Evolutionary conservation across 2,329 filamentous ascomycete species (phyloP).

Genomic region (Chalara sp.): DNA sequence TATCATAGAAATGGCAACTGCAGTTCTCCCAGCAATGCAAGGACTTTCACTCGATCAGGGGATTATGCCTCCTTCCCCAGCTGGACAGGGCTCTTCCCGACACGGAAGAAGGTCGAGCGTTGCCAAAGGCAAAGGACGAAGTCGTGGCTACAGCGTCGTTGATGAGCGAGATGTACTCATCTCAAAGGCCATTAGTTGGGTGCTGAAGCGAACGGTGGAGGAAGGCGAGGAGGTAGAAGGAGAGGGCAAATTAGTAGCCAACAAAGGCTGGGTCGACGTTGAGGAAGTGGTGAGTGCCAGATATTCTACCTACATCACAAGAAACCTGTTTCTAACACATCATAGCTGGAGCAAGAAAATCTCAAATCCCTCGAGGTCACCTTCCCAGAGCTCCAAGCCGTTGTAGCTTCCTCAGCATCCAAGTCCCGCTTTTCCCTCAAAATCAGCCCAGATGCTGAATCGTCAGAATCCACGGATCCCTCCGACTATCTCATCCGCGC

Average conservation of each 20-base stretch:
- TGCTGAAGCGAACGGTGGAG: constrained; percentile 33
- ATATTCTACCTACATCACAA: not conserved
- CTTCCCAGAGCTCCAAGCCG: constrained; percentile 30
- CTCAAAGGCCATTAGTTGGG: constrained; percentile 35
- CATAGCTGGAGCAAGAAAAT: constrained; percentile 30
- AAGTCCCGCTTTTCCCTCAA: constrained; percentile 33
- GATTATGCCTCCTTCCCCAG: constrained; percentile 27
- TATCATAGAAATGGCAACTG: constrained; percentile 21
- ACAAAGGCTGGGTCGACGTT: constrained; percentile 36
- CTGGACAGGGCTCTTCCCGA: constrained; percentile 23
- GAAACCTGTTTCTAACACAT: not conserved
- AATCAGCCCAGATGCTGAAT: constrained; percentile 22
- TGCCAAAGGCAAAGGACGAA: constrained; percentile 27
- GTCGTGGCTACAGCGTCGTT: constrained; percentile 34
- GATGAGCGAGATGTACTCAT: constrained; percentile 34
- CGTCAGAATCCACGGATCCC: constrained; percentile 21
- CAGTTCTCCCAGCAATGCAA: constrained; percentile 22
- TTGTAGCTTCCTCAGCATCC: constrained; percentile 26
- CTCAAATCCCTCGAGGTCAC: constrained; percentile 30
- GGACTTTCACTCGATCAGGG: constrained; percentile 20
- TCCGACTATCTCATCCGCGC: constrained; percentile 32
- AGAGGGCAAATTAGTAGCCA: constrained; percentile 31
- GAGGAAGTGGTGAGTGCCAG: constrained; percentile 31
- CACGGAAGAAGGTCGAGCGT: constrained; percentile 26
- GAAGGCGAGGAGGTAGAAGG: constrained; percentile 31